Evolutionary conservation across 192 early-diverging fungal species (phyloP), one percentile per base, ranked within the genome.

Genomic region (Umbelopsis ramanniana): DNA sequence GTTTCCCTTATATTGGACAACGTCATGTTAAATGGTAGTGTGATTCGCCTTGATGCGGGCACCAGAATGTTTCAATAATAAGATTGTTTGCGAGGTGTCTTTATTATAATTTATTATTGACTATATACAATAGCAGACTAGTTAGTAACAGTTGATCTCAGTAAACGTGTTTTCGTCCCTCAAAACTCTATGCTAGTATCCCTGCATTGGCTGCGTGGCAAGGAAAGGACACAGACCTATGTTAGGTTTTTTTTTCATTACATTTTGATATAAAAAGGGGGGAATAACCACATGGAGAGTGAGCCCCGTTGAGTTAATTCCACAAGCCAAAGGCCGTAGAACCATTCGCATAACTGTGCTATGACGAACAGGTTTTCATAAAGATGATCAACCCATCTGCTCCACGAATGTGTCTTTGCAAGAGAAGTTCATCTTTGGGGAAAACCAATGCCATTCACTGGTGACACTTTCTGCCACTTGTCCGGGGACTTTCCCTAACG

Each of bases 1-100:
- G 82, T 80, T 19, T 67, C 72, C 43, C 71, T 77, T 24, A 72
- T 81, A 40, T 77, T 86, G 24, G 79, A 83, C 22, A 85, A 85
- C 66, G 63, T 67, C 5, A 83, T 83, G 75, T 69, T 86, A 54
- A 86, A 86, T 68, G 85, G 77, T 4, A 72, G 71, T 37, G 73
- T 82, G 35, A 46, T 86, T 37, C 79, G 85, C 26, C 76, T 86
- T 26, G 83, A 85, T 74, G 85, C 74, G 33, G 85, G 71, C 52
- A 68, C 75, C 24, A 77, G 83, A 45, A 29, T 63, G 6, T 54
- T 9, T 52, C 23, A 9, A 24, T 54, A 12, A 26, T 22, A 22
- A 3, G 21, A 54, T 1, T 54, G 14, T 26, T 24, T 54, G 10
- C 3, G 22, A 26, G 0, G 0, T 22, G 24, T 22, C 8, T 53